These are phyloP conservation scores for Suhomyces choctaworum DNA, from an alignment of 1,139 yeast genomes.

Conservation along the genomic window DNA sequence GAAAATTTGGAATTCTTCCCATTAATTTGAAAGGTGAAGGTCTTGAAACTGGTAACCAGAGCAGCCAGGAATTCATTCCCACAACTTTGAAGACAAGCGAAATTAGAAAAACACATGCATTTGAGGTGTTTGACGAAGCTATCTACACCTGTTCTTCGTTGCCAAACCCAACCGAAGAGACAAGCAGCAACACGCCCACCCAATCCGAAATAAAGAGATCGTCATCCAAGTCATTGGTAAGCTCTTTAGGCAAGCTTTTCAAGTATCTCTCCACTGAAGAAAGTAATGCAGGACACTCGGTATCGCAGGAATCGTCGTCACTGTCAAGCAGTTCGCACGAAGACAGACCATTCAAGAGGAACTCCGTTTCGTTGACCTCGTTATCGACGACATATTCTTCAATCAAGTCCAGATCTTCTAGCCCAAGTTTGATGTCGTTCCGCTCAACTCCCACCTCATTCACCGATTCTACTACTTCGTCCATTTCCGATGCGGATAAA, in stretches of 20 bases:
- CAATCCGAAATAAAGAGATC: slow-evolving; percentile 8
- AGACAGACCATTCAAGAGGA: slow-evolving; percentile 24
- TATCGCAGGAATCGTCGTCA: slow-evolving; percentile 8
- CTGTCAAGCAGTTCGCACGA: slow-evolving; percentile 7
- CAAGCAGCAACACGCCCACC: slow-evolving; percentile 3
- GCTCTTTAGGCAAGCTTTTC: slow-evolving; percentile 41
- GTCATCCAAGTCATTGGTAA: slow-evolving; percentile 30
- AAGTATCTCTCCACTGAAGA: slow-evolving; percentile 39
- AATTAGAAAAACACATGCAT: slow-evolving; percentile 57
- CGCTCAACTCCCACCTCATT: slow-evolving; percentile 42
- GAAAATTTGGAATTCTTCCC: slow-evolving; percentile 48
- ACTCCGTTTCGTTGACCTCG: slow-evolving; percentile 43
- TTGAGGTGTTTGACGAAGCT: slow-evolving; percentile 76
- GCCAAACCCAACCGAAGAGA: slow-evolving; percentile 20
- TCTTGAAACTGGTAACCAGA: slow-evolving; percentile 18
- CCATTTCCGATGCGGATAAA: slow-evolving; percentile 33
- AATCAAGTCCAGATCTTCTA: slow-evolving; percentile 42
- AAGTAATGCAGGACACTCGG: slow-evolving; percentile 3
- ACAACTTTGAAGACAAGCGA: slow-evolving; percentile 31
- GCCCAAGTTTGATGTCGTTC: slow-evolving; percentile 47
- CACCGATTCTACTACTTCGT: slow-evolving; percentile 38
- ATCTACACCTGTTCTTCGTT: slow-evolving; percentile 57
- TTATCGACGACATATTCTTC: slow-evolving; percentile 36
- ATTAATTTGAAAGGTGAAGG: slow-evolving; percentile 31
- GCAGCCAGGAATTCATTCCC: slow-evolving; percentile 13